Base-by-base conservation (phyloP, 129 eudicot species). In the Oenanthe sinensis region DNA sequence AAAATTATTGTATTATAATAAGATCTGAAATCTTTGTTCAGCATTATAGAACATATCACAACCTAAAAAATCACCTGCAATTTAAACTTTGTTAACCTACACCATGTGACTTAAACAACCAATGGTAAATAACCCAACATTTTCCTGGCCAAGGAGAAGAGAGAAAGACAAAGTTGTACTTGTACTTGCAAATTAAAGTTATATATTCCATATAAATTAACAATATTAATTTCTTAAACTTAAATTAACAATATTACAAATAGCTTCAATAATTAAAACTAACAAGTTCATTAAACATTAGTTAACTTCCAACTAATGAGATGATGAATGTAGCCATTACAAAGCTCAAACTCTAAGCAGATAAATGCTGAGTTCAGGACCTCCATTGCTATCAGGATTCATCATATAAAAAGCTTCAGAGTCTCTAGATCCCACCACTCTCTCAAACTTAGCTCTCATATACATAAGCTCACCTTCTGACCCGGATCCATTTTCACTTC, bases 361-460 rank as follows among this genome's bases (percentile, higher is more conserved):
- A 72, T 92, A 92, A 72, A 90, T 86, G 85, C 97, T 92, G 13
- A 92, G 90, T 67, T 92, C 96, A 44, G 97, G 97, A 4, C 96
- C 93, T 74, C 92, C 96, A 85, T 90, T 80, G 58, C 96, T 85
- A 81, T 93, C 96, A 39, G 98, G 98, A 78, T 90, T 93, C 92
- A 93, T 89, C 98, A 93, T 93, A 74, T 93, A 93, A 77, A 88
- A 93, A 72, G 98, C 93, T 80, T 93, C 98, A 48, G 93, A 88
- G 79, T 93, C 96, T 86, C 83, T 92, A 19, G 89, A 83, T 45
- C 97, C 97, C 42, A 85, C 89, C 81, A 92, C 89, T 81, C 97
- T 87, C 79, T 92, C 97, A 83, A 92, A 92, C 79, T 86, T 90
- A 33, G 93, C 97, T 79, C 96, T 83, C 96, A 93, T 93, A 26